Conservation (phyloP, 2,329 filamentous ascomycete genomes). For the Alternaria angustiovoidea region DNA sequence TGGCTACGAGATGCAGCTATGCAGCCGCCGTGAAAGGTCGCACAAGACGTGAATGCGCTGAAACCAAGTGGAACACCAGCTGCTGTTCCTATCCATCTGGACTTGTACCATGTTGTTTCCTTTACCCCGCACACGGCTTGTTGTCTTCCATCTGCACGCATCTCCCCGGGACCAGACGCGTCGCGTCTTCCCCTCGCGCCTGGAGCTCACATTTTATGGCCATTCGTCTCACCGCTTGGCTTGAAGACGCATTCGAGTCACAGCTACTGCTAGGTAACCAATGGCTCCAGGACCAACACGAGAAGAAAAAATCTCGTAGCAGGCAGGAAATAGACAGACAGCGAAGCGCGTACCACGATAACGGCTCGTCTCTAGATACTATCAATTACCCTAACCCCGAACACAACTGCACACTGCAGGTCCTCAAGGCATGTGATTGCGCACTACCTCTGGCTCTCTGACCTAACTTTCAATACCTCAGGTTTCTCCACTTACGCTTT, state of each 20-base stretch:
- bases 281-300: slow-evolving; percentile 32
- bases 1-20: background rate
- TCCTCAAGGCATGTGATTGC: slow-evolving; percentile 33
- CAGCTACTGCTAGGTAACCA: slow-evolving; percentile 32
- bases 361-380: slow-evolving; percentile 47
- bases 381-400: slow-evolving; percentile 18
- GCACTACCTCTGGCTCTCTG: background rate
- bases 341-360: slow-evolving; percentile 45
- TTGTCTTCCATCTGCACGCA: background rate
- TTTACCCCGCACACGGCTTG: background rate
- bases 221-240: slow-evolving; percentile 29
- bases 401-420: slow-evolving; percentile 25
- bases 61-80: background rate
- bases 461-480: slow-evolving; percentile 15
- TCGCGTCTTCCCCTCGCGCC: slow-evolving; percentile 21
- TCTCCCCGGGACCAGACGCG: slow-evolving; percentile 14
- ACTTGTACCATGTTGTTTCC: background rate
- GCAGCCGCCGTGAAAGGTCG: slow-evolving; percentile 9
- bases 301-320: slow-evolving; percentile 11
- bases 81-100: background rate
- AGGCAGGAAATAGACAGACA: slow-evolving; percentile 15
- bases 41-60: background rate
- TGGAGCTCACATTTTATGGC: slow-evolving; percentile 18
- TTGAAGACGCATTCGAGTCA: slow-evolving; percentile 29
- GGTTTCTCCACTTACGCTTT: slow-evolving; percentile 32